A percentile compares a stretch with the other conserved stretches of the same genome.
phyloP scores from a whole-genome alignment of 2,329 filamentous ascomycete genomes.

The Bimuria novae-zelandiae region DNA sequence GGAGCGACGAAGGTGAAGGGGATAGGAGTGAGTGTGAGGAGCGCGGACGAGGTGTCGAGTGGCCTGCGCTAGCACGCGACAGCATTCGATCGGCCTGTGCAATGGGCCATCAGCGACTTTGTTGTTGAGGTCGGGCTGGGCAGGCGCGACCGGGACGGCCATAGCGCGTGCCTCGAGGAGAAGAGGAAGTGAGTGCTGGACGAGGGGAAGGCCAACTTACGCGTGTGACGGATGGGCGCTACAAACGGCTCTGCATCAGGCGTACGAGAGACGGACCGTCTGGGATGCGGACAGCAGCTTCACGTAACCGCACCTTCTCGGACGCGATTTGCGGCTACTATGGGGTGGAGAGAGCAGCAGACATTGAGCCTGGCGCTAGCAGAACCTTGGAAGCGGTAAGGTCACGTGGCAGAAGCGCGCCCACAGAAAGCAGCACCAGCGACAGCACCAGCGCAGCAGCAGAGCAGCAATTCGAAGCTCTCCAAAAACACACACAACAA shows the following conservation, averaged over 20 bases:
- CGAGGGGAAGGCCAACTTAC: slow-evolving; percentile 24
- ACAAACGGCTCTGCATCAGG: slow-evolving; percentile 34
- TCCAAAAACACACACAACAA: slow-evolving; percentile 5
- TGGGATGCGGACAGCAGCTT: slow-evolving; percentile 36
- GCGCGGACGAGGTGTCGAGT: neutral
- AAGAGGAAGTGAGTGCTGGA: slow-evolving; percentile 13
- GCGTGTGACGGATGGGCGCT: slow-evolving; percentile 30
- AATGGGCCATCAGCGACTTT: slow-evolving; percentile 27
- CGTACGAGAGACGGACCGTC: slow-evolving; percentile 28
- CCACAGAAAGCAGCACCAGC: too few species aligned
- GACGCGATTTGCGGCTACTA: slow-evolving; percentile 37
- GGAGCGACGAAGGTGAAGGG: slow-evolving; percentile 17
- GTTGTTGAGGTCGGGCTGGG: slow-evolving; percentile 35
- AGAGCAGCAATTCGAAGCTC: slow-evolving; percentile 3
- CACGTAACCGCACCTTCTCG: slow-evolving; percentile 40
- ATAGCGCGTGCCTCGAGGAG: slow-evolving; percentile 19
- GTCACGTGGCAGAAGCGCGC: too few species aligned
- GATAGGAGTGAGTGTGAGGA: slow-evolving; percentile 7
- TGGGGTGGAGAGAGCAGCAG: slow-evolving; percentile 23
- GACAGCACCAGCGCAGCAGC: too few species aligned
- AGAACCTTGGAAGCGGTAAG: too few species aligned
- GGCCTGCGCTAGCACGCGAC: slow-evolving; percentile 23
- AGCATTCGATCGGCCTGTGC: slow-evolving; percentile 34
- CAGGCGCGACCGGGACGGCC: slow-evolving; percentile 29
- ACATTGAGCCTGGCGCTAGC: slow-evolving; percentile 4